Conservation (phyloP, 2,329 filamentous ascomycete genomes). For the Aspergillus puulaauensis region DNA sequence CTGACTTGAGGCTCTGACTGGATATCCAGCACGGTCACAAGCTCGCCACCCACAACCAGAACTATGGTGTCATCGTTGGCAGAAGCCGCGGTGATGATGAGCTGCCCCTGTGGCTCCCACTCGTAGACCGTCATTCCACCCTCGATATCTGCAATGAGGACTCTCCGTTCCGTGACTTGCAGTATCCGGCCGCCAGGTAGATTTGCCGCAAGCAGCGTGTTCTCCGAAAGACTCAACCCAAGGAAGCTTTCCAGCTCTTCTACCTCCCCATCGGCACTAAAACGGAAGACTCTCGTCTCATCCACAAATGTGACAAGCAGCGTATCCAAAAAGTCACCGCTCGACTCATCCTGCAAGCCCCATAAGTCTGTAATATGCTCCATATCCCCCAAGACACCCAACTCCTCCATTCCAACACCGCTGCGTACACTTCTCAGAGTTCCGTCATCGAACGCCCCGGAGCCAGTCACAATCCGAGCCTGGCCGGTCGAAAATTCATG, state of each 20-base stretch:
- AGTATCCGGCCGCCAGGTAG: conserved; percentile 64
- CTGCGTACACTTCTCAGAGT: conserved; percentile 87
- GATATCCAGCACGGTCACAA: conserved; percentile 68
- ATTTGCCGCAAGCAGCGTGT: conserved; percentile 71
- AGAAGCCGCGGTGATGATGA: conserved; percentile 74
- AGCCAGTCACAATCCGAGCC: conserved; percentile 88
- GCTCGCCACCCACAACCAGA: conserved; percentile 73
- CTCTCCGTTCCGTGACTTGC: conserved; percentile 70
- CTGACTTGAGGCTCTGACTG: conserved; percentile 57
- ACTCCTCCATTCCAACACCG: conserved; percentile 86
- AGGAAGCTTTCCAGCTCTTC: conserved; percentile 81
- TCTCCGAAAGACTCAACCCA: conserved; percentile 66
- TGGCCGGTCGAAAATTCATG: conserved; percentile 95
- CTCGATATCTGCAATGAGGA: conserved; percentile 61
- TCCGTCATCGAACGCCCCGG: conserved; percentile 85
- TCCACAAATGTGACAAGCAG: conserved; percentile 78
- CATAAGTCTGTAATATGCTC: conserved; percentile 72
- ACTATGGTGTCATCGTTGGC: conserved; percentile 69
- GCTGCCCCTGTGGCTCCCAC: conserved; percentile 46
- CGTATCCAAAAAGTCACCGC: conserved; percentile 57
- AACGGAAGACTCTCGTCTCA: conserved; percentile 80
- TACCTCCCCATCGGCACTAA: conserved; percentile 71
- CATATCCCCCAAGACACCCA: conserved; percentile 79
- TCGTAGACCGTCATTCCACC: conserved; percentile 46
- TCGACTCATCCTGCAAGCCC: conserved; percentile 57